These are phyloP conservation scores for Myochromella boudieri DNA, from an alignment of 768 basidiomycete genomes.

Conservation along the genomic window DNA sequence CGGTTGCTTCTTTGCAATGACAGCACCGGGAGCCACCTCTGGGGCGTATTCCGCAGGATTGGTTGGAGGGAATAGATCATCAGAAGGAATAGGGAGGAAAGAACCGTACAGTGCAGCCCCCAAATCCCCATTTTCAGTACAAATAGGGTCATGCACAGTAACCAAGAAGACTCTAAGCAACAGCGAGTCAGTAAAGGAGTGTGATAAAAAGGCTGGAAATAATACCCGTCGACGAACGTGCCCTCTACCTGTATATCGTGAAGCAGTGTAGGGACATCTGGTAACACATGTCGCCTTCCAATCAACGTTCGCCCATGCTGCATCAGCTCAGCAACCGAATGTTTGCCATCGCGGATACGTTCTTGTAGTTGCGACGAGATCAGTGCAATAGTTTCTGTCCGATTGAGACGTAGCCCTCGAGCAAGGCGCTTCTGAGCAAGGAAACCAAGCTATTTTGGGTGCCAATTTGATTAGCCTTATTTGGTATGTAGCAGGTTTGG, in stretches of 20 bases:
- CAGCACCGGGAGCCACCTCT: constrained; percentile 69
- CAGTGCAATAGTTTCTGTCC: constrained; percentile 84
- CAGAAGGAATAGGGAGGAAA: constrained; percentile 79
- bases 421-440: constrained; percentile 95
- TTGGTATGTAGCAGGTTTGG: not conserved
- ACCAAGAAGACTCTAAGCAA: constrained; percentile 82
- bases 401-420: constrained; percentile 85
- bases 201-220: not conserved
- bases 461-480: constrained; percentile 4
- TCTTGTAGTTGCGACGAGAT: constrained; percentile 94
- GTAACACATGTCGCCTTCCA: constrained; percentile 86
- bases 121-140: constrained; percentile 77
- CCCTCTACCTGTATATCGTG: constrained; percentile 95
- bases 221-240: constrained; percentile 84
- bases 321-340: constrained; percentile 91
- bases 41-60: constrained; percentile 49
- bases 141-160: constrained; percentile 94
- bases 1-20: constrained; percentile 62
- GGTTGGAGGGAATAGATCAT: constrained; percentile 60
- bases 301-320: constrained; percentile 86
- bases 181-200: constrained; percentile 2
- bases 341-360: constrained; percentile 85
- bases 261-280: constrained; percentile 71
- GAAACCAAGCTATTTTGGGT: constrained; percentile 61
- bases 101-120: constrained; percentile 90